A percentile compares a stretch with the other conserved stretches of the same genome.
These are phyloP conservation scores for Clitocybe nebularis DNA, from an alignment of 1,284 basidiomycete species.

Conservation along the genomic window DNA sequence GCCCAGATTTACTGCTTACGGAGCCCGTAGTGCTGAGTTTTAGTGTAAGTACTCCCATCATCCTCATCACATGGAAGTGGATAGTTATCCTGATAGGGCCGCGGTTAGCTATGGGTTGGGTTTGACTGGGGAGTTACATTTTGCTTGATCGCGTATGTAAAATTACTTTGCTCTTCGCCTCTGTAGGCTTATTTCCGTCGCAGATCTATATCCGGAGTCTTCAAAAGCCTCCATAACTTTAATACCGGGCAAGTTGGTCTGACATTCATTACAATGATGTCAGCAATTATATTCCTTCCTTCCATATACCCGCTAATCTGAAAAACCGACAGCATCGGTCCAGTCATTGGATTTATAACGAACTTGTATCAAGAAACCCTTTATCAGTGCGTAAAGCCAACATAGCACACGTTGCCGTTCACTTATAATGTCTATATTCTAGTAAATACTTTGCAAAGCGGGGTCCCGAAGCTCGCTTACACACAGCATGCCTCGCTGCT, in stretches of 20 bases:
- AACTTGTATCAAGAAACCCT: conserved; percentile 66
- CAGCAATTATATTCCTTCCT: conserved; percentile 18
- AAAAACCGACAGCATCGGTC: conserved; percentile 66
- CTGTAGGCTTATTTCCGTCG: background rate
- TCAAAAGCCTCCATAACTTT: conserved; percentile 62
- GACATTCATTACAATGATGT: conserved; percentile 60
- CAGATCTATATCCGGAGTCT: conserved; percentile 63
- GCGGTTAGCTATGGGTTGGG: conserved; percentile 69
- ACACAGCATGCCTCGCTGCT: conserved; percentile 61
- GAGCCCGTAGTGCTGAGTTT: conserved; percentile 77
- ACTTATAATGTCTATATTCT: conserved; percentile 6
- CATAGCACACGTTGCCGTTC: conserved; percentile 1
- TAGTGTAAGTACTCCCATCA: conserved; percentile 42
- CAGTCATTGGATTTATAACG: conserved; percentile 49
- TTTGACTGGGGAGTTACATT: conserved; percentile 79
- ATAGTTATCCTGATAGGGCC: conserved; percentile 1
- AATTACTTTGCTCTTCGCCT: background rate
- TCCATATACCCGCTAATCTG: conserved; percentile 5
- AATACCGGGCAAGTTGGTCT: conserved; percentile 60
- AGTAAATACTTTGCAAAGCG: conserved; percentile 50
- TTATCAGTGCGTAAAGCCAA: conserved; percentile 47
- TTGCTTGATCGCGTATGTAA: conserved; percentile 57
- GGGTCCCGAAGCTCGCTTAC: conserved; percentile 75
- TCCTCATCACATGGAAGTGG: background rate
- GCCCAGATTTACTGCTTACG: conserved; percentile 56